Evolutionary conservation across 2,329 filamentous ascomycete species (phyloP).

Genomic region (Cladosporium halotolerans): DNA sequence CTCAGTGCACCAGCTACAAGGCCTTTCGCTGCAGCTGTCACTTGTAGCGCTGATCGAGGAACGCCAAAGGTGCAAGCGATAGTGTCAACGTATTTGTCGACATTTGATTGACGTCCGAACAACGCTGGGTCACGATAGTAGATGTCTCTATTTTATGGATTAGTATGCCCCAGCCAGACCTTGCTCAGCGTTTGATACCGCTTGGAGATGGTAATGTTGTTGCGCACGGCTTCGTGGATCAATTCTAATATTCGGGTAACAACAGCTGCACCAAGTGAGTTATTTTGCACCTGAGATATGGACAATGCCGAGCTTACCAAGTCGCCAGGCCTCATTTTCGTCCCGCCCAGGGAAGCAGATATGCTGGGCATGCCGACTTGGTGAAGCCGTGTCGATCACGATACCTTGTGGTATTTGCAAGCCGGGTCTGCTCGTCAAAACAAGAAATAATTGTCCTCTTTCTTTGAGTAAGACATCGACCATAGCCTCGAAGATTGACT

Average conservation of each 20-base stretch:
- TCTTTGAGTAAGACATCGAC: slow-evolving; percentile 44
- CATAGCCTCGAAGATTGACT: slow-evolving; percentile 49
- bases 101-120: slow-evolving; percentile 61
- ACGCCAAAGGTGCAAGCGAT: slow-evolving; percentile 64
- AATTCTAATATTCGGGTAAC: slow-evolving; percentile 51
- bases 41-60: slow-evolving; percentile 59
- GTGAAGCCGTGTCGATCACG: neutral
- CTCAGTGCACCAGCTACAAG: slow-evolving; percentile 56
- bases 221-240: slow-evolving; percentile 47
- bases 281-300: neutral
- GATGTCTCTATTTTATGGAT: slow-evolving; percentile 54
- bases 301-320: slow-evolving; percentile 34
- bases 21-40: slow-evolving; percentile 70
- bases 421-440: slow-evolving; percentile 34
- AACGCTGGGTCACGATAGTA: slow-evolving; percentile 71
- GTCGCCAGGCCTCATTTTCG: slow-evolving; percentile 53
- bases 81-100: slow-evolving; percentile 68
- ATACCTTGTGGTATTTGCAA: slow-evolving; percentile 13
- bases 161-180: slow-evolving; percentile 5
- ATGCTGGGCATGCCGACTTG: neutral
- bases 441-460: slow-evolving; percentile 43
- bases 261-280: slow-evolving; percentile 37
- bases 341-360: slow-evolving; percentile 50
- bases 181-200: slow-evolving; percentile 35
- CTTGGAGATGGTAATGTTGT: slow-evolving; percentile 49